A percentile compares a stretch with the other conserved stretches of the same genome.
Conservation (phyloP, 208 protist species). For the Jaenimonas drosophilae region DNA sequence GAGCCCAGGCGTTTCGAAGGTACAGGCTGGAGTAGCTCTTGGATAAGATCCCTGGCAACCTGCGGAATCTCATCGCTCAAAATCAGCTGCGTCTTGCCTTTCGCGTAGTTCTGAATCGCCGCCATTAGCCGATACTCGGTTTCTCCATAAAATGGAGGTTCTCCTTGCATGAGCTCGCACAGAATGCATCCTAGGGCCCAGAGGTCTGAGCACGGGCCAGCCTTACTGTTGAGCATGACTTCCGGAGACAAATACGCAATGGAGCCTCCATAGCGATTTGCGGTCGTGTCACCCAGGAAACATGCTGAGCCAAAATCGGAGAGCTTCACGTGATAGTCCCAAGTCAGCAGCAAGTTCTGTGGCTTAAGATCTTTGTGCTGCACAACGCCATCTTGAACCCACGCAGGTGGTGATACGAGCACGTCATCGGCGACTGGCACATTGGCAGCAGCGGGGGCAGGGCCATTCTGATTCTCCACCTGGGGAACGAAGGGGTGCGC, state of each 20-base stretch:
- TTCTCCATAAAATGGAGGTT: constrained; percentile 38
- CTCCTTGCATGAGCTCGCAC: constrained; percentile 51
- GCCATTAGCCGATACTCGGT: constrained; percentile 54
- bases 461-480: neutral
- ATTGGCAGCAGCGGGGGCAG: constrained; percentile 2
- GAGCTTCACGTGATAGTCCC: constrained; percentile 53
- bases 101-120: constrained; percentile 29
- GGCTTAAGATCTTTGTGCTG: constrained; percentile 82
- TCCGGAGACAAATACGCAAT: constrained; percentile 73
- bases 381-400: constrained; percentile 47
- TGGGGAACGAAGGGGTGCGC: constrained; percentile 49
- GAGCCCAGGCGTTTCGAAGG: constrained; percentile 65
- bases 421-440: constrained; percentile 13
- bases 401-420: no score
- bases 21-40: constrained; percentile 49
- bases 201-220: constrained; percentile 90
- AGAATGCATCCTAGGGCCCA: constrained; percentile 99
- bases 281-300: constrained; percentile 51
- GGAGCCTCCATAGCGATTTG: constrained; percentile 62
- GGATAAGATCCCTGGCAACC: constrained; percentile 62
- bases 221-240: constrained; percentile 76
- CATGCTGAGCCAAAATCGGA: constrained; percentile 69
- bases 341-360: constrained; percentile 78
- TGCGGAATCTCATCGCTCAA: constrained; percentile 28
- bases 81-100: neutral